Conservation (phyloP, 2,329 filamentous ascomycete species). For the Orbilia javanica region DNA sequence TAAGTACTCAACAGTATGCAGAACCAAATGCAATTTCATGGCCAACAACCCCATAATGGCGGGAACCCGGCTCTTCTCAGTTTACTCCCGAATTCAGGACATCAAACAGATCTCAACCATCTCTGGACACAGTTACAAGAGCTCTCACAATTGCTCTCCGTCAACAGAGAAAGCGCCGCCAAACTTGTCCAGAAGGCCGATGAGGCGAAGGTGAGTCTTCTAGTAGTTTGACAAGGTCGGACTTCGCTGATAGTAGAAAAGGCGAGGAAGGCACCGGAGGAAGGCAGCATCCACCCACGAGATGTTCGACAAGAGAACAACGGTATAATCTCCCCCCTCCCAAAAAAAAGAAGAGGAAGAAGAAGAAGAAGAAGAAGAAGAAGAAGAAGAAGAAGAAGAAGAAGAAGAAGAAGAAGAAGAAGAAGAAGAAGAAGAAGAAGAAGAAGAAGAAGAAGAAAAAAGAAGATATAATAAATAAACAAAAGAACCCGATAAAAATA, state of each 20-base stretch:
- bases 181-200: slow-evolving; percentile 61
- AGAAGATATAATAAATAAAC: too few species aligned
- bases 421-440: too few species aligned
- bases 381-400: too few species aligned
- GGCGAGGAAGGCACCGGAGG: background rate
- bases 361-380: too few species aligned
- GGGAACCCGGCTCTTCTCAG: slow-evolving; percentile 45
- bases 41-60: slow-evolving; percentile 33
- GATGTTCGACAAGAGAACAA: background rate
- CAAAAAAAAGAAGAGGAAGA: too few species aligned
- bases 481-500: too few species aligned
- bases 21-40: slow-evolving; percentile 48
- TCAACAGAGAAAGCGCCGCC: slow-evolving; percentile 61
- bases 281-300: background rate
- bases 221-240: background rate
- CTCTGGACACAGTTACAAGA: slow-evolving; percentile 62
- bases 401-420: too few species aligned
- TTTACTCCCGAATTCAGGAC: slow-evolving; percentile 58
- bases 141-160: slow-evolving; percentile 60
- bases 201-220: slow-evolving; percentile 60
- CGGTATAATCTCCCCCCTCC: slow-evolving; percentile 20
- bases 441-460: too few species aligned
- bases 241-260: slow-evolving; percentile 5
- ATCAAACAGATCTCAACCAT: slow-evolving; percentile 63
- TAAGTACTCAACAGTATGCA: slow-evolving; percentile 28